phyloP scores from a whole-genome alignment of 1,139 yeast genomes.

The Pichia sp. region DNA sequence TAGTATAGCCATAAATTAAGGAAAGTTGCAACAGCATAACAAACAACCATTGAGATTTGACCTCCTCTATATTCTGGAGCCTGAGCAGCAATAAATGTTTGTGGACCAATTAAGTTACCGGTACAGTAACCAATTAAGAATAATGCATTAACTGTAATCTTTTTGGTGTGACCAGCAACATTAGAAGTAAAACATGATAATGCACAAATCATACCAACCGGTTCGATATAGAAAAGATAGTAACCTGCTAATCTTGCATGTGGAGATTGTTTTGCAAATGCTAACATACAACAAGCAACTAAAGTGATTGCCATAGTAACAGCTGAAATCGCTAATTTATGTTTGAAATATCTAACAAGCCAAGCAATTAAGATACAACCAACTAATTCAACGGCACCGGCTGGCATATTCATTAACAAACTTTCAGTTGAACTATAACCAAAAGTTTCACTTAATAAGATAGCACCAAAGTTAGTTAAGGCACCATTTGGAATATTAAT shows the following conservation, averaged over 20 bases:
- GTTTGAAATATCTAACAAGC: constrained; percentile 25
- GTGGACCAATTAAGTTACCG: too few relatives aligned
- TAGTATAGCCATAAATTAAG: too few relatives aligned
- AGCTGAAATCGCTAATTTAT: constrained; percentile 40
- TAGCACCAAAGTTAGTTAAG: constrained; percentile 32
- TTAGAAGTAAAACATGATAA: constrained; percentile 38
- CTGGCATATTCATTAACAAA: constrained; percentile 35
- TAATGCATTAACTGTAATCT: too few relatives aligned
- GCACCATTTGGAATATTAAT: constrained; percentile 37
- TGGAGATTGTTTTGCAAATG: constrained; percentile 34
- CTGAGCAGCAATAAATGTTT: too few relatives aligned
- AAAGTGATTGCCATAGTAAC: constrained; percentile 34
- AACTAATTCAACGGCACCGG: constrained; percentile 34
- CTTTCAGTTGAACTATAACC: constrained; percentile 24
- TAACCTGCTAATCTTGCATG: constrained; percentile 41
- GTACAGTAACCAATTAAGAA: too few relatives aligned
- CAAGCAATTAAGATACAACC: constrained; percentile 37
- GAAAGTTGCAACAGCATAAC: too few relatives aligned
- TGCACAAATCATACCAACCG: constrained; percentile 36
- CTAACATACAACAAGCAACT: constrained; percentile 42
- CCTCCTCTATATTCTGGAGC: too few relatives aligned
- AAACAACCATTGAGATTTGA: too few relatives aligned
- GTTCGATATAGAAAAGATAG: constrained; percentile 29
- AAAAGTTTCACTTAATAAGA: constrained; percentile 24
- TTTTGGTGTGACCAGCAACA: too few relatives aligned